Evolutionary conservation across 352 stramenopile species (phyloP), one percentile per base, ranked within the genome.

Genomic region (Elongisporangium prolatum): DNA sequence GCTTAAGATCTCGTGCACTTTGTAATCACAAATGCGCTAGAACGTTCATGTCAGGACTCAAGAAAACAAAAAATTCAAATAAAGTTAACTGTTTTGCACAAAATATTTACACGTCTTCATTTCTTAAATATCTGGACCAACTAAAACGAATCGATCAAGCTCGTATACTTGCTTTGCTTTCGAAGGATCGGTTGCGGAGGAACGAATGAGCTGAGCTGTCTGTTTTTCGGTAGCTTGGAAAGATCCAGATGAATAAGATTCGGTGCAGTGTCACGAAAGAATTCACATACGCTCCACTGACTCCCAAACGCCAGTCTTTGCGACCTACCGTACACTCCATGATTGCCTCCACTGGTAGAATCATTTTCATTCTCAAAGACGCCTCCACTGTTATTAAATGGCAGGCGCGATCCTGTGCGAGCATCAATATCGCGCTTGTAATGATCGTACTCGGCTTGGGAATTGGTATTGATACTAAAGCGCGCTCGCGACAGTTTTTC

Each of bases 271-370:
- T 82, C 68, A 21, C 67, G 68, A 50, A 65, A 63, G 52, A 87
- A 91, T 60, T 90, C 69, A 53, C 72, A 70, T 4, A 72, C 67
- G 37, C 57, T 81, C 80, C 80, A 91, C 3, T 69, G 68, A 59
- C 81, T 74, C 9, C 72, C 61, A 54, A 93, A 93, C 16, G 70
- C 72, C 1, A 93, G 75, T 21, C 61, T 61, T 58, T 93, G 84
- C 13, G 25, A 28, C 9, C 84, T 66, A 22, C 80, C 84, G 54
- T 77, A 93, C 1, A 89, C 81, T 50, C 84, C 84, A 49, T 70
- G 67, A 2, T 65, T 49, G 1, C 34, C 34, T 44, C 34, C 34
- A 4, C 34, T 44, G 11, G 34, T 4, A 17, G 34, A 44, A 44
- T 44, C 34, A 13, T 44, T 44, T 44, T 44, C 34, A 11, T 44